Base-by-base conservation (phyloP, 768 basidiomycete genomes). In the Mycena leptocephala region DNA sequence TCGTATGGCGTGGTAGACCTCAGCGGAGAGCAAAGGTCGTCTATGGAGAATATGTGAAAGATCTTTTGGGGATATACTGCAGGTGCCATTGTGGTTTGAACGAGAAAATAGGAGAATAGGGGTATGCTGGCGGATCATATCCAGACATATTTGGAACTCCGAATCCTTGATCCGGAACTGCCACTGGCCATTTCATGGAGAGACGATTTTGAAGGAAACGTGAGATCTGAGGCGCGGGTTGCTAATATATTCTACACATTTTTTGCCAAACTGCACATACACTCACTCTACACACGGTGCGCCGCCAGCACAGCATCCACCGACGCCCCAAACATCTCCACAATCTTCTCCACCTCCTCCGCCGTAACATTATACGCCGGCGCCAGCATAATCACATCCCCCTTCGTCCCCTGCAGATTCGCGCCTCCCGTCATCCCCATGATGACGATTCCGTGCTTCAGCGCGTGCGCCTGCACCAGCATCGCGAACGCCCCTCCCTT, bases 361-460 rank as follows among this genome's bases (percentile, higher is more conserved):
- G 87, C 85, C 6, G 92, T 95, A 48, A 95, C 87, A 80, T 93
- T 97, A 82, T 95, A 96, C 7, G 96, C 94, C 33, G 96, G 96
- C 0, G 95, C 90, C 64, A 97, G 85, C 75, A 97, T 90, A 65
- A 92, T 84, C 79, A 94, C 92, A 74, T 96, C 82, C 9, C 96
- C 96, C 82, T 89, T 89, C 9, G 88, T 92, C 16, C 95, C 95
- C 80, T 95, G 90, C 39, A 94, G 64, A 74, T 89, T 91, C 20
- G 93, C 89, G 13, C 93, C 93, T 24, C 95, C 95, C 13, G 86
- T 88, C 88, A 96, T 90, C 51, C 92, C 95, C 88, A 96, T 95
- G 51, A 92, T 87, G 74, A 96, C 86, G 64, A 96, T 82, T 2
- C 92, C 92, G 58, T 94, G 93, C 79, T 90, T 84, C 72, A 97